Evolutionary conservation across 2,329 filamentous ascomycete species (phyloP), one percentile per base, ranked within the genome.

Genomic region (Grosmannia clavigera): DNA sequence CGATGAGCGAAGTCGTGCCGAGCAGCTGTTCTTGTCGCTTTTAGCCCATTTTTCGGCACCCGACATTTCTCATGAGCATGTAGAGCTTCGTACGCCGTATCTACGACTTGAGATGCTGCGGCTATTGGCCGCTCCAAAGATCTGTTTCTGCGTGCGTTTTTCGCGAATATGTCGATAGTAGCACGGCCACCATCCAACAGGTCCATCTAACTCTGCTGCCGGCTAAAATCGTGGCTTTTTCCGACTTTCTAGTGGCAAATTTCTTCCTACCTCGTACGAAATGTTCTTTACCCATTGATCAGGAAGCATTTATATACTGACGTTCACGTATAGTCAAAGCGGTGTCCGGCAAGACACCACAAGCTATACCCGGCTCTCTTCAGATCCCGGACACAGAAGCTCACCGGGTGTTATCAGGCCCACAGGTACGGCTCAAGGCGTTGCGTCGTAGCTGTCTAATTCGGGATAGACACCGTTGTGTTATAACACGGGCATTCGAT

Each of bases 221-320:
- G 12, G 55, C 40, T 3, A 59, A 59, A 19, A 16, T 60, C 25
- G 43, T 56, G n/a, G 58, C 25, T 3, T 60, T 56, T 40, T 25
- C 52, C 19, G 31, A 60, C 43, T 56, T 38, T 33, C 43, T 60
- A 5, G 38, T 55, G 3, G 25, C 14, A 10, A 56, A 56, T n/a
- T 60, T 60, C n/a, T 60, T 60, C 19, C 29, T 55, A 11, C 53
- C 58, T 5, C 35, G 57, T 58, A 58, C 9, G 43, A 35, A 25
- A 38, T 51, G 7, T 38, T 9, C 14, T 6, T 51, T 4, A 43
- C 40, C 3, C 3, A 19, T 51, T 38, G 5, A 22, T 10, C 12
- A 12, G 22, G 31, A 33, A 46, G 16, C 1, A 19, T 11, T 33
- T 22, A n/a, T 51, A 31, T 31, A 33, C 27, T 51, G 5, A 27